These are phyloP conservation scores for Fimicolochytrium jonesii DNA, from an alignment of 192 early-diverging fungal genomes.

Conservation along the genomic window DNA sequence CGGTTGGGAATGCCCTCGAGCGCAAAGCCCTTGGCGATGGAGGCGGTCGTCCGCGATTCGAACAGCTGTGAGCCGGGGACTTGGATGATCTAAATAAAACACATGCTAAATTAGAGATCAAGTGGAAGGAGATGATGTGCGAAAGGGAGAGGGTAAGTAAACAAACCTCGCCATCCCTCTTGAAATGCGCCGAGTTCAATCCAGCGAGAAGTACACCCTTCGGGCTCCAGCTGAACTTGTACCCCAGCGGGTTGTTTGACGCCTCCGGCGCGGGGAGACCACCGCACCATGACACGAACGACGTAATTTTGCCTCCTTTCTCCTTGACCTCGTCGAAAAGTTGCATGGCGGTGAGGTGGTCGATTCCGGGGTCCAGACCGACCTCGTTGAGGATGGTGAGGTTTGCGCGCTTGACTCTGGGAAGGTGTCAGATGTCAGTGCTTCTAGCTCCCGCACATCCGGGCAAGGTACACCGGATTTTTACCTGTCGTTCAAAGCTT, in stretches of 20 bases:
- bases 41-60: constrained; percentile 65
- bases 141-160: not conserved
- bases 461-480: too few relatives aligned
- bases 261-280: constrained; percentile 96
- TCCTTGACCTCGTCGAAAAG: constrained; percentile 87
- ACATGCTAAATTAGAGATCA: not conserved
- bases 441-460: too few relatives aligned
- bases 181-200: constrained; percentile 77
- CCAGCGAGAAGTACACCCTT: constrained; percentile 84
- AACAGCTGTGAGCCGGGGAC: constrained; percentile 71
- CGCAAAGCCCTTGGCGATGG: constrained; percentile 80
- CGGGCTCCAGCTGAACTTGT: constrained; percentile 97
- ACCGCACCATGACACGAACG: constrained; percentile 95
- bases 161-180: constrained; percentile 62
- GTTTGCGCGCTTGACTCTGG: constrained; percentile 78
- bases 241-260: constrained; percentile 96
- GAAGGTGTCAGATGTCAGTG: too few relatives aligned
- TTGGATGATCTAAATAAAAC: constrained; percentile 37
- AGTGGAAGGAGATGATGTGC: not conserved
- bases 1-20: constrained; percentile 95
- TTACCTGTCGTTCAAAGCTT: constrained; percentile 77
- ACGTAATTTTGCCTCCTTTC: constrained; percentile 64
- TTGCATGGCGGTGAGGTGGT: constrained; percentile 76
- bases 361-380: constrained; percentile 97
- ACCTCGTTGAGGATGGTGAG: constrained; percentile 97